A percentile compares a stretch with the other conserved stretches of the same genome.
Evolutionary conservation across 2,329 filamentous ascomycete genomes (phyloP).

Genomic region (Polychaeton citri): DNA sequence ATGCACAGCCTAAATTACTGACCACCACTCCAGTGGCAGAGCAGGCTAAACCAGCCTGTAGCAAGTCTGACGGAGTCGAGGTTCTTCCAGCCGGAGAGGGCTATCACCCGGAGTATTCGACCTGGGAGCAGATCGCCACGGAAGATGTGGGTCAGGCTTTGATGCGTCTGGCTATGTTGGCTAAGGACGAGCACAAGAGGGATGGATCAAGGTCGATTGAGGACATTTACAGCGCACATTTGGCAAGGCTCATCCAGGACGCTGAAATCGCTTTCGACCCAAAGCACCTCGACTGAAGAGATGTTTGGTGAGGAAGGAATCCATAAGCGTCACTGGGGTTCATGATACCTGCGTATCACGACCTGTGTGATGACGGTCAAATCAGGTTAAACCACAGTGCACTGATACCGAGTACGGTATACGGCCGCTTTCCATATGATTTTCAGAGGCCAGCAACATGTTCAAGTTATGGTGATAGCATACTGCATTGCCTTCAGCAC

Average conservation of each 20-base stretch:
- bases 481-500: too few relatives aligned
- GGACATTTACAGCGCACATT: conserved; percentile 16
- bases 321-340: too few relatives aligned
- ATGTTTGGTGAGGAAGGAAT: too few relatives aligned
- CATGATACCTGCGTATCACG: too few relatives aligned
- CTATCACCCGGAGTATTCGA: conserved; percentile 13
- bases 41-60: neutral
- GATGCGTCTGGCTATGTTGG: conserved; percentile 18
- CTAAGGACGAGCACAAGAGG: conserved; percentile 17
- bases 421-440: too few relatives aligned
- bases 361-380: too few relatives aligned
- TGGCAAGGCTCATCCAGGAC: conserved; percentile 14
- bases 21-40: too few relatives aligned
- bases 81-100: conserved; percentile 1
- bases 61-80: neutral
- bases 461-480: too few relatives aligned
- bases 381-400: too few relatives aligned
- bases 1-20: too few relatives aligned
- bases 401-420: too few relatives aligned
- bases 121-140: conserved; percentile 19
- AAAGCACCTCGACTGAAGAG: conserved; percentile 6
- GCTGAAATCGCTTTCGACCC: conserved; percentile 13
- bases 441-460: too few relatives aligned
- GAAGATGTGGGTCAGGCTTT: conserved; percentile 16
- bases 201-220: conserved; percentile 12